Base-by-base conservation (phyloP, 805 yeast species). In the Cyberlindnera euphorbiiphila region DNA sequence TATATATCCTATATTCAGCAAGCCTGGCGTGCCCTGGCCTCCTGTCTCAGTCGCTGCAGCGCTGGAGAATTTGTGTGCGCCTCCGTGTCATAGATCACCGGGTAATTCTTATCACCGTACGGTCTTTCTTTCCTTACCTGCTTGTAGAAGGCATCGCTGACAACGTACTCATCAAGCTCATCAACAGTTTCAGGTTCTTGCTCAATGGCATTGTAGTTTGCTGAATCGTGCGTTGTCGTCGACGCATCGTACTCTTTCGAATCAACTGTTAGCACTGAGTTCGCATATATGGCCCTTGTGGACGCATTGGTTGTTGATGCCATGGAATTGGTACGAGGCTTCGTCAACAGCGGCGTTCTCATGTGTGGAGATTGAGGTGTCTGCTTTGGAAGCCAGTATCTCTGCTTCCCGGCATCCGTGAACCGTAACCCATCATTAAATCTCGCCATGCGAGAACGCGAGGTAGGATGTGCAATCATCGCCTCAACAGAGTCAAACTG, bases 391-490 rank as follows among this genome's bases (percentile, higher is more conserved):
- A 55, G 29, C 98, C 98, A 93, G 59, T 88, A 88, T 48, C 83
- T 85, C 10, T 76, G 76, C 32, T 74, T 72, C 0, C 97, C 97
- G 28, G 85, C 83, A 34, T 78, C 73, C 20, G 78, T 76, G 57
- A 85, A 87, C 29, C 99, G 62, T 39, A 89, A 59, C 0, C 99
- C 99, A 42, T 86, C 83, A 43, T 80, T 78, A 36, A 91, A 73
- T 43, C 94, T 71, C 32, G 80, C 80, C 69, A 72, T 70, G 45
- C 81, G 66, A 4, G 83, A 75, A 13, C 66, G 64, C 1, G 85
- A 72, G n/a, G 71, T 71, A 1, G 88, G 86, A 46, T 80, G 88
- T 3, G 82, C 78, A 20, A 81, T 69, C 29, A 75, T 51, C 0
- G 84, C 79, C 46, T 83, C 86, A 1, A 80, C 81, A 0, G 95